Evolutionary conservation across 441 rosid species (phyloP).

Genomic region (Erodium moschatum): DNA sequence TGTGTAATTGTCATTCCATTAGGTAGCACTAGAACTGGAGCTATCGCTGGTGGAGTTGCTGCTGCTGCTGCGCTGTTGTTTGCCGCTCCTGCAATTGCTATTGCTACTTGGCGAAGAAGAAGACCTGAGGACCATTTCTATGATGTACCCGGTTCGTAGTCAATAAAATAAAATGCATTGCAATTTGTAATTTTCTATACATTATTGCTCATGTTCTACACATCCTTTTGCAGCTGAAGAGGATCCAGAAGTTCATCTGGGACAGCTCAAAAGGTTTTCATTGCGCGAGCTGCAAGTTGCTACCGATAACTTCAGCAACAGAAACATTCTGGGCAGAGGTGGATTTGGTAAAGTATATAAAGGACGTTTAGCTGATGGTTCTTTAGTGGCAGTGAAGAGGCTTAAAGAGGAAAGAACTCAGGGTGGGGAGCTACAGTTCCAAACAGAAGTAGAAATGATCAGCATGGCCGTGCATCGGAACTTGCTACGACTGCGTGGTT

Average conservation of each 20-base stretch:
- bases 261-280: constrained; percentile 21
- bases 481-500: constrained; percentile 16
- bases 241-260: constrained; percentile 19
- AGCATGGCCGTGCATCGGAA: constrained; percentile 21
- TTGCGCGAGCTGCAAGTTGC: constrained; percentile 16
- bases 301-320: constrained; percentile 15
- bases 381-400: constrained; percentile 17
- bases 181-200: background rate
- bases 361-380: constrained; percentile 17
- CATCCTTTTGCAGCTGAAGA: constrained; percentile 16
- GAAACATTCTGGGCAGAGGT: constrained; percentile 19
- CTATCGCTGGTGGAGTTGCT: constrained; percentile 20
- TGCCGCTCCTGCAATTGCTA: constrained; percentile 19
- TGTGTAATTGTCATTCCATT: constrained; percentile 9
- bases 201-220: background rate
- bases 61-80: constrained; percentile 17
- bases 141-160: constrained; percentile 19
- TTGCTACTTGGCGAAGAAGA: constrained; percentile 15
- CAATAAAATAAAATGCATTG: background rate
- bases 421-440: constrained; percentile 19
- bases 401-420: constrained; percentile 18
- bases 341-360: constrained; percentile 15
- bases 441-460: constrained; percentile 17
- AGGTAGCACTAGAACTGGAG: constrained; percentile 14
- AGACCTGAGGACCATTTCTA: constrained; percentile 15